Percentiles rank a stretch among this genome's conserved stretches.
These are phyloP conservation scores for Cyberlindnera saturnus DNA, from an alignment of 805 yeast genomes.

Conservation along the genomic window DNA sequence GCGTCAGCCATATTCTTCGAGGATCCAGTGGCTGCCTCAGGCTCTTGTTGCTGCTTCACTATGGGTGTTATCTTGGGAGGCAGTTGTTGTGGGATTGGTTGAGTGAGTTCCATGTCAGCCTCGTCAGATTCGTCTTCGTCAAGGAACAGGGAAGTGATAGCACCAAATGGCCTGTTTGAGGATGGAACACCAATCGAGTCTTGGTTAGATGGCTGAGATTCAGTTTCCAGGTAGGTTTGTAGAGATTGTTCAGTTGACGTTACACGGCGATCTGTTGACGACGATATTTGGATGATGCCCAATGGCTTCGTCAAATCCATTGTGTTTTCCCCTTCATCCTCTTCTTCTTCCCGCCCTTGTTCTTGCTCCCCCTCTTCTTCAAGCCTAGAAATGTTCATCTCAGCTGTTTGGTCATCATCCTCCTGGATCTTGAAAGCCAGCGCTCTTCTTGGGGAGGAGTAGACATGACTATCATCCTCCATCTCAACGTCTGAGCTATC, in stretches of 20 bases:
- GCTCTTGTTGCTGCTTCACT: not conserved
- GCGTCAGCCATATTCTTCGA: not conserved
- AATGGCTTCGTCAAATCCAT: constrained; percentile 24
- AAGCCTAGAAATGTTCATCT: not conserved
- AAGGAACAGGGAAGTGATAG: constrained; percentile 21
- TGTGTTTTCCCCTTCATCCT: constrained; percentile 16
- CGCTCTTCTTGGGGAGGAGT: constrained; percentile 16
- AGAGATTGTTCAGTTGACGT: not conserved
- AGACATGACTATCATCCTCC: constrained; percentile 21
- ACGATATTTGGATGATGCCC: constrained; percentile 14
- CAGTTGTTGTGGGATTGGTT: constrained; percentile 8
- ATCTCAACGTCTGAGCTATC: constrained; percentile 24
- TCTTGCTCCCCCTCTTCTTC: constrained; percentile 7
- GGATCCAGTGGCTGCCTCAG: not conserved
- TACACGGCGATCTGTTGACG: too few relatives aligned
- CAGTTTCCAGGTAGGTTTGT: too few relatives aligned
- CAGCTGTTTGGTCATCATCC: constrained; percentile 13
- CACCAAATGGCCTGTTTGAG: constrained; percentile 19
- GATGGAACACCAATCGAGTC: too few relatives aligned
- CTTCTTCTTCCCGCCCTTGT: not conserved
- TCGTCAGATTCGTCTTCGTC: constrained; percentile 18
- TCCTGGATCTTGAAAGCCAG: constrained; percentile 16
- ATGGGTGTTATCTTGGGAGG: not conserved
- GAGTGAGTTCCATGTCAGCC: constrained; percentile 22
- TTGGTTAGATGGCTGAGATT: too few relatives aligned